Conservation (phyloP, 805 yeast species). For the Cyberlindnera sargentensis region DNA sequence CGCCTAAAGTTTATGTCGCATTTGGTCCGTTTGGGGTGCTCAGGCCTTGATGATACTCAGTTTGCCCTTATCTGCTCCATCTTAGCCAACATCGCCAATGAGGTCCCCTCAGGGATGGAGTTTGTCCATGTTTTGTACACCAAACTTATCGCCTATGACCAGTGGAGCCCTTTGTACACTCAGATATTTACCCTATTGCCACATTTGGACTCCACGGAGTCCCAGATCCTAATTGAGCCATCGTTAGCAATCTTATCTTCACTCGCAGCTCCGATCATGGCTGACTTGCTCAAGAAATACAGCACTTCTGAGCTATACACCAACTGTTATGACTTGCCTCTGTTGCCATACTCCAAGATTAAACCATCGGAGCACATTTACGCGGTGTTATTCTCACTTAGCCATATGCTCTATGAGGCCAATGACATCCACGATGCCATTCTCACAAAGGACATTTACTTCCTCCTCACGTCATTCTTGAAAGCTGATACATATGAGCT, state of each 20-base stretch:
- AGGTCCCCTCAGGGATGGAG: no score
- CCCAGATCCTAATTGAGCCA: slow-evolving; percentile 9
- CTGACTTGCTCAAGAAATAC: no score
- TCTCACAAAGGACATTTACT: slow-evolving; percentile 12
- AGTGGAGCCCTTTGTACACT: slow-evolving; percentile 4
- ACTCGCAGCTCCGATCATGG: no score
- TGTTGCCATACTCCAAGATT: no score
- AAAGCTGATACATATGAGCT: slow-evolving; percentile 18
- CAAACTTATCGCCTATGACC: not conserved
- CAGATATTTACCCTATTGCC: slow-evolving; percentile 17
- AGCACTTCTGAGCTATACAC: not conserved
- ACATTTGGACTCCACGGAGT: slow-evolving; percentile 14
- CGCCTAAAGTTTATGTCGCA: no score
- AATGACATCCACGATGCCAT: slow-evolving; percentile 5
- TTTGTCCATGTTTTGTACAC: not conserved
- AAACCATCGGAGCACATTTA: no score
- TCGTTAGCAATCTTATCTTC: not conserved
- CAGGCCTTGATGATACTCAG: no score
- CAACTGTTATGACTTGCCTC: slow-evolving; percentile 6
- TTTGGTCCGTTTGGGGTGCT: no score
- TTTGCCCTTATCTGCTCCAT: no score
- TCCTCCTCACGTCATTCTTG: slow-evolving; percentile 17
- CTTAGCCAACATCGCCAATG: no score
- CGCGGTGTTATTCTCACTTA: slow-evolving; percentile 16
- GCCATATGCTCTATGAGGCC: slow-evolving; percentile 15